phyloP scores from a whole-genome alignment of 2,329 filamentous ascomycete genomes.

The Fusarium veterinarium region DNA sequence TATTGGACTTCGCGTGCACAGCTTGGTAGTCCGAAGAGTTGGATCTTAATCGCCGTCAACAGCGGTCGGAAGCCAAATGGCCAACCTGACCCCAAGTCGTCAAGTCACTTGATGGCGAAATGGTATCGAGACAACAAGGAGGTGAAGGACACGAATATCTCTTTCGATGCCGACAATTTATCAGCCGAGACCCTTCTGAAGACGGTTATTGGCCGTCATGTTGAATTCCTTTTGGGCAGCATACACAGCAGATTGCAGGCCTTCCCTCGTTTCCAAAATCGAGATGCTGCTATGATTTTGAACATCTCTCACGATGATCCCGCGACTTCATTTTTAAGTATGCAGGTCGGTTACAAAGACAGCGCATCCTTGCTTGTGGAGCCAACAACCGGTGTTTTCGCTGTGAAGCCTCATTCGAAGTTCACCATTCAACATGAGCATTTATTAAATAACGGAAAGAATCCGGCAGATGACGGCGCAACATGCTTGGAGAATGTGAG shows the following conservation, averaged over 20 bases:
- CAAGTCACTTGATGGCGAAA: constrained; percentile 71
- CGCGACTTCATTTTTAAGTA: constrained; percentile 72
- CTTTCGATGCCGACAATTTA: constrained; percentile 73
- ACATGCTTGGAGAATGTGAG: constrained; percentile 70
- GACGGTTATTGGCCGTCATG: constrained; percentile 79
- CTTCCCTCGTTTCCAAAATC: constrained; percentile 70
- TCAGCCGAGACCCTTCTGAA: constrained; percentile 81
- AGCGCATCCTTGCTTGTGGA: constrained; percentile 75
- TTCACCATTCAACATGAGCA: constrained; percentile 69
- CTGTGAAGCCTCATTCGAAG: constrained; percentile 73
- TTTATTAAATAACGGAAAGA: constrained; percentile 70
- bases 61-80: constrained; percentile 67
- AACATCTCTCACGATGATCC: constrained; percentile 70
- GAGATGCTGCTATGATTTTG: constrained; percentile 69
- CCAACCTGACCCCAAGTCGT: constrained; percentile 54
- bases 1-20: constrained; percentile 80
- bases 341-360: constrained; percentile 75
- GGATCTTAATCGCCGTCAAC: constrained; percentile 87
- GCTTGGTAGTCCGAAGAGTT: constrained; percentile 77
- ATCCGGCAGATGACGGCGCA: constrained; percentile 68
- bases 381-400: constrained; percentile 80
- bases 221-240: constrained; percentile 75
- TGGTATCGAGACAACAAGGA: constrained; percentile 90
- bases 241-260: constrained; percentile 71
- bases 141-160: constrained; percentile 73